phyloP scores from a whole-genome alignment of 495 filamentous ascomycete species.

The Penicillium arizonense region DNA sequence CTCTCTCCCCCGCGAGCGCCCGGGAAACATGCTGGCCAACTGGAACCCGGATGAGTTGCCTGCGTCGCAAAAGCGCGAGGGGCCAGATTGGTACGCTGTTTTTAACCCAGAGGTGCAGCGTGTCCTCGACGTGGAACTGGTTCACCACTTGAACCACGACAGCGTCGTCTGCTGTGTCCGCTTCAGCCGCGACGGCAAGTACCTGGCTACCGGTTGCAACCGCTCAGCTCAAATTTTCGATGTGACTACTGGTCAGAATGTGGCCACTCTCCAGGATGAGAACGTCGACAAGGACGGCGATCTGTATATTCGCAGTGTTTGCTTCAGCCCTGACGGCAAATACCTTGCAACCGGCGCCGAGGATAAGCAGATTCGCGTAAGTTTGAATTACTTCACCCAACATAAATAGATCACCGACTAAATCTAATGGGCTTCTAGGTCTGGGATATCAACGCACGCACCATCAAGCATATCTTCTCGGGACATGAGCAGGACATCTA shows the following conservation, averaged over 20 bases:
- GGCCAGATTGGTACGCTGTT: conserved; percentile 82
- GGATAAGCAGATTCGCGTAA: conserved; percentile 86
- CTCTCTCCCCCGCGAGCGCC: conserved; percentile 49
- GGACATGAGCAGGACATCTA: conserved; percentile 94
- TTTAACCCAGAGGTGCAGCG: conserved; percentile 85
- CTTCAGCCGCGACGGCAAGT: conserved; percentile 86
- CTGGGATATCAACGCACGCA: conserved; percentile 77
- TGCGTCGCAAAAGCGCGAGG: conserved; percentile 77
- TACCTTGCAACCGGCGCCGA: conserved; percentile 88
- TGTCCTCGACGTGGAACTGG: conserved; percentile 79
- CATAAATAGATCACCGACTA: conserved; percentile 2
- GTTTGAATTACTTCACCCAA: conserved; percentile 23
- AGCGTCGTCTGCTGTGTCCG: conserved; percentile 90
- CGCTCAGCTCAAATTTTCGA: conserved; percentile 89
- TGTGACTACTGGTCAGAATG: conserved; percentile 71
- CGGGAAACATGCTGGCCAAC: conserved; percentile 82
- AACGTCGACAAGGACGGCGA: conserved; percentile 80
- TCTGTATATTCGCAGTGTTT: conserved; percentile 87
- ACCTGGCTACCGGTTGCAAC: conserved; percentile 87
- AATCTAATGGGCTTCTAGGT: conserved; percentile 52
- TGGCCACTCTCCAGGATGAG: conserved; percentile 79
- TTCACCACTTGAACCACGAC: conserved; percentile 83
- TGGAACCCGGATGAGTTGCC: conserved; percentile 83
- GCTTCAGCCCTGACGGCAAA: conserved; percentile 88
- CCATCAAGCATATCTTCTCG: conserved; percentile 77